phyloP scores from a whole-genome alignment of 495 filamentous ascomycete species.

The Talaromyces adpressus region DNA sequence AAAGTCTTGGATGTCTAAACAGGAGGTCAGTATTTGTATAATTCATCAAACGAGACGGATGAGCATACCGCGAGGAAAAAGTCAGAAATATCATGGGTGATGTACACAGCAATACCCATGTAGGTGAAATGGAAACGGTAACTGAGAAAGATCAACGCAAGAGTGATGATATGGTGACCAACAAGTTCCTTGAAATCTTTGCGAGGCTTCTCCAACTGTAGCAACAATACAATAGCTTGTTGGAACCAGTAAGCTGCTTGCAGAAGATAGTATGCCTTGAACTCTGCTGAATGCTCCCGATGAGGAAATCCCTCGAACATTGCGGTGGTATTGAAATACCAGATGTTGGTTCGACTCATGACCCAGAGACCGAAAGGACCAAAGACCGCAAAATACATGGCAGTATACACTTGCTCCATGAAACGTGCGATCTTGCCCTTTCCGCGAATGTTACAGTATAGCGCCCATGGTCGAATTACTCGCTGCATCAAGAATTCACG shows the following conservation, averaged over 20 bases:
- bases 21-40: conserved; percentile 4
- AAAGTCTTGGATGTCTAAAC: conserved; percentile 81
- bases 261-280: conserved; percentile 96
- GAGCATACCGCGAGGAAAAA: conserved; percentile 89
- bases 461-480: conserved; percentile 71
- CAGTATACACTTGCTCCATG: conserved; percentile 97
- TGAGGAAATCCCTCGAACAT: conserved; percentile 95
- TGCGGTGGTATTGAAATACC: conserved; percentile 90
- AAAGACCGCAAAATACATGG: conserved; percentile 84
- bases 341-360: conserved; percentile 85
- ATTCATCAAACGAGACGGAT: background rate
- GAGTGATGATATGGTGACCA: conserved; percentile 85
- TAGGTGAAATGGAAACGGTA: conserved; percentile 98
- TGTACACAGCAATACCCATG: conserved; percentile 94
- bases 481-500: conserved; percentile 97
- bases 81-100: conserved; percentile 92
- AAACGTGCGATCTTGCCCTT: conserved; percentile 82
- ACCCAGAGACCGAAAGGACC: conserved; percentile 87
- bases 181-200: conserved; percentile 97
- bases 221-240: conserved; percentile 81
- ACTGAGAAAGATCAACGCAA: conserved; percentile 80
- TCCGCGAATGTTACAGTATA: conserved; percentile 59
- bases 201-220: conserved; percentile 89
- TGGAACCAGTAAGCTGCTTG: conserved; percentile 96
- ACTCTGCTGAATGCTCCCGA: conserved; percentile 69